phyloP scores from a whole-genome alignment of 2,329 filamentous ascomycete species.

The Xylariales sp. region DNA sequence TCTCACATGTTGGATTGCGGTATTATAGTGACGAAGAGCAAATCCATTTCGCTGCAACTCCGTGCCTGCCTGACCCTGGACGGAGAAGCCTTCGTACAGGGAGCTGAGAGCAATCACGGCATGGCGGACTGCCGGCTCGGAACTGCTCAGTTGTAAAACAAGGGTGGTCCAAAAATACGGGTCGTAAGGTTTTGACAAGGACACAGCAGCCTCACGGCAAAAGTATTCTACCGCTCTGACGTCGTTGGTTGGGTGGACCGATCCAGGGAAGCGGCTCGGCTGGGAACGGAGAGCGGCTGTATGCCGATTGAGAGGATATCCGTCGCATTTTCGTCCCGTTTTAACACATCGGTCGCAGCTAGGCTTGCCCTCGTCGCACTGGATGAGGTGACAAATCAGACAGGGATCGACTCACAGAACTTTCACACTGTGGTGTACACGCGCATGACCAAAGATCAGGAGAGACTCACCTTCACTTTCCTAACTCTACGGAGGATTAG shows the following conservation, averaged over 20 bases:
- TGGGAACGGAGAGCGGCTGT: conserved; percentile 26
- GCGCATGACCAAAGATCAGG: too few relatives aligned
- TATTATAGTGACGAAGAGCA: too few relatives aligned
- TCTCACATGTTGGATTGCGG: too few relatives aligned
- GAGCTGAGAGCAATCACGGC: conserved; percentile 34
- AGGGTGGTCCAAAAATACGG: conserved; percentile 36
- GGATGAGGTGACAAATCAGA: too few relatives aligned
- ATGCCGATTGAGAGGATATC: conserved; percentile 16
- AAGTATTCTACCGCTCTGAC: conserved; percentile 32
- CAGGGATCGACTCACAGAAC: too few relatives aligned
- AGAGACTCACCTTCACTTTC: conserved; percentile 3
- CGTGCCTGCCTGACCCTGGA: too few relatives aligned
- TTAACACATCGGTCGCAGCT: conserved; percentile 15
- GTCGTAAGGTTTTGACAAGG: conserved; percentile 28
- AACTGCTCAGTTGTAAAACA: conserved; percentile 29
- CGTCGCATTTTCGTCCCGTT: conserved; percentile 26
- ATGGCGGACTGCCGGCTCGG: conserved; percentile 32
- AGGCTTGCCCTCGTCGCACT: background rate
- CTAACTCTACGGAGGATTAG: background rate
- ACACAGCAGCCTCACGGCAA: conserved; percentile 28
- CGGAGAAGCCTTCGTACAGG: too few relatives aligned
- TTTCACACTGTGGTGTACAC: too few relatives aligned
- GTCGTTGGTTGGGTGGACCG: conserved; percentile 18
- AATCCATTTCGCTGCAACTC: too few relatives aligned
- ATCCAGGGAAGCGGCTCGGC: conserved; percentile 23